Percentiles rank a stretch among this genome's conserved stretches.
phyloP scores from a whole-genome alignment of 2,329 filamentous ascomycete species.

The Fusarium sarcochroum region DNA sequence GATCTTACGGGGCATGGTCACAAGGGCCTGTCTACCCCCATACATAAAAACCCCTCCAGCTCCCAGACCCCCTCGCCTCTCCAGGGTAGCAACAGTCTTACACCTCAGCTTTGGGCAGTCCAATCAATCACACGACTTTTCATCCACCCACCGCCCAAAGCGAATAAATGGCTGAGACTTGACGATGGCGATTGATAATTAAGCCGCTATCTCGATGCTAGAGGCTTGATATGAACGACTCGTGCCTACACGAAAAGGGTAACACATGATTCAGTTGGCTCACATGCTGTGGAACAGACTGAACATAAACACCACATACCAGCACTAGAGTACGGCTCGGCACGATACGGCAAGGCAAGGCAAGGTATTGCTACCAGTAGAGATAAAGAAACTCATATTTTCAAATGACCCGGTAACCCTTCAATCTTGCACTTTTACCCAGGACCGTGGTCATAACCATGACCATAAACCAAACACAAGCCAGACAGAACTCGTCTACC shows the following conservation, averaged over 20 bases:
- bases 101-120: not conserved
- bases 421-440: constrained; percentile 10
- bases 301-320: constrained; percentile 2
- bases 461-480: constrained; percentile 5
- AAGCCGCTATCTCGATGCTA: not conserved
- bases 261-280: constrained; percentile 32
- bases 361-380: too few species aligned
- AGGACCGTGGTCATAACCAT: not conserved
- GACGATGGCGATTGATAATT: not conserved
- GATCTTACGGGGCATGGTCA: constrained; percentile 19
- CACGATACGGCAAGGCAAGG: too few species aligned
- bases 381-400: too few species aligned
- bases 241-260: constrained; percentile 3
- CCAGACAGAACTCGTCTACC: constrained; percentile 7
- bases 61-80: constrained; percentile 3
- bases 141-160: not conserved
- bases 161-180: constrained; percentile 4
- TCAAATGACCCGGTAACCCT: too few species aligned
- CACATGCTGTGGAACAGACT: constrained; percentile 25
- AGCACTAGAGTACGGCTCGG: too few species aligned
- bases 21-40: not conserved
- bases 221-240: constrained; percentile 5
- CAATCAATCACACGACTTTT: constrained; percentile 15
- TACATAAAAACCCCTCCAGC: constrained; percentile 21
- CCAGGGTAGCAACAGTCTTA: constrained; percentile 20